Conservation (phyloP, 2,329 filamentous ascomycete genomes). For the Aspergillus luchuensis region DNA sequence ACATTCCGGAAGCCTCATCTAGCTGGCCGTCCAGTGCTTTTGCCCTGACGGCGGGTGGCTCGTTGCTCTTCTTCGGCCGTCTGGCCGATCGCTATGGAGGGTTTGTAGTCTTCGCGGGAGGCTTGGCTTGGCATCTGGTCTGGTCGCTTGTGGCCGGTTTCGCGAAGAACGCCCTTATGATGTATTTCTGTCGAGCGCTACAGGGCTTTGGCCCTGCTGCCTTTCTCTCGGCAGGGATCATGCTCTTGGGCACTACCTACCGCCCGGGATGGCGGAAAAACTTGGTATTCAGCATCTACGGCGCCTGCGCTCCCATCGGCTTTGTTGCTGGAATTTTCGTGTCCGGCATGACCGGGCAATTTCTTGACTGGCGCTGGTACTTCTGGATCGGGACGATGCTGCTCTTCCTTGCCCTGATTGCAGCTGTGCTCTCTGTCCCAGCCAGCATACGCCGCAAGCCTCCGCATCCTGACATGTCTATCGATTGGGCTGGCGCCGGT, state of each 20-base stretch:
- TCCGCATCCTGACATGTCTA: conserved; percentile 41
- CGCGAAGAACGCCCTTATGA: conserved; percentile 66
- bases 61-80: conserved; percentile 57
- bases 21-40: conserved; percentile 59
- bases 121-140: conserved; percentile 63
- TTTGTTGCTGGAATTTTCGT: conserved; percentile 64
- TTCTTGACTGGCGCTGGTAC: conserved; percentile 65
- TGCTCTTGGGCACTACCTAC: conserved; percentile 66
- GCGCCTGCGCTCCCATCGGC: conserved; percentile 53
- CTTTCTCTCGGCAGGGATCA: conserved; percentile 69
- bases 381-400: conserved; percentile 63
- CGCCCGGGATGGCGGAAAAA: conserved; percentile 71
- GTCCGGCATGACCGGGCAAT: conserved; percentile 60
- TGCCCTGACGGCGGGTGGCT: conserved; percentile 52
- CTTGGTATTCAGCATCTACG: conserved; percentile 63
- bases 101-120: conserved; percentile 65
- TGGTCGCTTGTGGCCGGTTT: conserved; percentile 74
- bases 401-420: conserved; percentile 50
- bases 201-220: conserved; percentile 74
- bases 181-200: conserved; percentile 72
- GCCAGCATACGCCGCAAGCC: conserved; percentile 28
- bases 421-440: conserved; percentile 42
- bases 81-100: conserved; percentile 64
- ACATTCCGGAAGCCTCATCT: conserved; percentile 66
- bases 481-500: conserved; percentile 69